Evolutionary conservation across 2,329 filamentous ascomycete genomes (phyloP), one percentile per base, ranked within the genome.

Genomic region (Penicillium sclerotiorum): DNA sequence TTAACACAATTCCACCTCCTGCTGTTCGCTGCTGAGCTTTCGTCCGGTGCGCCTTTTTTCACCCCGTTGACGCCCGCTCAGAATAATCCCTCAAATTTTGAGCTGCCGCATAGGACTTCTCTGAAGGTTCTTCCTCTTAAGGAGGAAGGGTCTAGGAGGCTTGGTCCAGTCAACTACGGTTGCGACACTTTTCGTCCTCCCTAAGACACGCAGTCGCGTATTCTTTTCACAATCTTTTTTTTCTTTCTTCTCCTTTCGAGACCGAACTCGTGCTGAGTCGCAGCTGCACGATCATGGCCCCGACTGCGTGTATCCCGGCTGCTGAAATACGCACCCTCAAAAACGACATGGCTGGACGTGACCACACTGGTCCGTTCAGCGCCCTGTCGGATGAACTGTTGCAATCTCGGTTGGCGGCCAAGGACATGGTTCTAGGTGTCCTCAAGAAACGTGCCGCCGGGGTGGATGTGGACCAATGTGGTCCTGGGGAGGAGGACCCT

Each of bases 91-190:
- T 73, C 76, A 82, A 77, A 77, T 77, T 75, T 77, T 83, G 88
- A 95, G 90, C 93, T 97, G 94, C 94, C 94, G 94, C 93, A 99
- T 99, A 97, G 90, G 89, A 95, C 88, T 86, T 84, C 84, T 87
- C 87, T 85, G 84, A 83, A 86, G 89, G 88, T 92, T 95, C 93
- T 97, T 97, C 93, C 92, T 96, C 93, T 94, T 80, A 80, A 80
- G 77, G 93, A 92, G 94, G 94, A 93, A 95, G 94, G 94, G 90
- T 96, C 91, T 89, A 90, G 88, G 88, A 93, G 90, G 88, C 90
- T 89, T 90, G 88, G 90, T 87, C 89, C 89, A 85, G 86, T 87
- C 83, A 87, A 81, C 82, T 82, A 89, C 83, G 90, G 87, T 86
- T 88, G 90, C 83, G 89, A 90, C 81, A 88, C 87, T 78, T 95